Percentiles rank a stretch among this genome's conserved stretches.
Evolutionary conservation across 768 basidiomycete genomes (phyloP).

Genomic region (Kwoniella dejecticola): DNA sequence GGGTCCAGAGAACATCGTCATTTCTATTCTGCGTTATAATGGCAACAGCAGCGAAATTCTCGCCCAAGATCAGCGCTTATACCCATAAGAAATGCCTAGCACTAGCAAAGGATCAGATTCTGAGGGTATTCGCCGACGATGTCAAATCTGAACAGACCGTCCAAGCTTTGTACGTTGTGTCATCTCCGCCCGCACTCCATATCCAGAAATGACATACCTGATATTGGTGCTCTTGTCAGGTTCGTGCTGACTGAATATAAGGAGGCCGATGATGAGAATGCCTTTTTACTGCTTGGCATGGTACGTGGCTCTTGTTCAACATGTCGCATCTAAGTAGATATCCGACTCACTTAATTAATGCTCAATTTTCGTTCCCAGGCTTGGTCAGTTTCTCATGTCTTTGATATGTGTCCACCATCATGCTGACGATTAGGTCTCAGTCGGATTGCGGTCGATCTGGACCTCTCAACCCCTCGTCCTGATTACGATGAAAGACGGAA

Average conservation of each 20-base stretch:
- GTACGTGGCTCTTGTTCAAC: slow-evolving; percentile 1
- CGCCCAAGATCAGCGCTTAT: not conserved
- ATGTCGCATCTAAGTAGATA: not conserved
- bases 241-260: slow-evolving; percentile 18
- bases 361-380: not conserved
- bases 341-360: not conserved
- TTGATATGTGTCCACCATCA: not conserved
- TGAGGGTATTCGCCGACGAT: slow-evolving; percentile 13
- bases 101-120: slow-evolving; percentile 15
- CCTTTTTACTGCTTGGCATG: slow-evolving; percentile 13
- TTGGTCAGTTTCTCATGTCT: too few species aligned
- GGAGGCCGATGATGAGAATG: slow-evolving; percentile 19
- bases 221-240: not conserved
- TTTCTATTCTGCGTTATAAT: slow-evolving; percentile 23
- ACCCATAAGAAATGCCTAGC: slow-evolving; percentile 14
- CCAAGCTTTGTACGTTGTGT: slow-evolving; percentile 11
- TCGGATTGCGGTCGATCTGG: slow-evolving; percentile 15
- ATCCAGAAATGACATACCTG: too few species aligned
- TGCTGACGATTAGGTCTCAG: not conserved
- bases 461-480: not conserved
- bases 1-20: slow-evolving; percentile 11
- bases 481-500: slow-evolving; percentile 12
- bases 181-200: not conserved
- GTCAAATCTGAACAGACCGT: slow-evolving; percentile 16
- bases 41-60: slow-evolving; percentile 15